Base-by-base conservation (phyloP, 305 asterid species). In the Stenogyne calaminthoides region DNA sequence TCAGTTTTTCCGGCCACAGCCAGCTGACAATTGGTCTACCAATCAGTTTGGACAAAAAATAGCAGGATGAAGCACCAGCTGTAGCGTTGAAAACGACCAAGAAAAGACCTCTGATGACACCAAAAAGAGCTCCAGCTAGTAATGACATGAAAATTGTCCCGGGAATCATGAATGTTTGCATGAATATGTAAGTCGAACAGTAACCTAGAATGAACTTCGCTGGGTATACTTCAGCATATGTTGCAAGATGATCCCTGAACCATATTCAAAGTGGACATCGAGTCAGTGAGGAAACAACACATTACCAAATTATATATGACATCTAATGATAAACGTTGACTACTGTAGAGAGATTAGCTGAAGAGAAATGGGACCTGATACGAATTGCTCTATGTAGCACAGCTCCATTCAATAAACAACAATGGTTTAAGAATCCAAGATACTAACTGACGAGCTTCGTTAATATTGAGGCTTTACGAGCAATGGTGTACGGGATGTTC, bases 161-260 rank as follows among this genome's bases (percentile, higher is more conserved):
- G 7, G 98, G 97, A 71, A 93, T 93, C 98, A 91, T 93, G 79
- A 93, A 93, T 44, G 98, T 91, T 85, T 93, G 98, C 98, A 93
- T 91, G 85, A 93, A 93, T 82, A 93, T 89, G 85, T 93, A 93
- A 20, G 90, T 93, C 64, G 98, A 89, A 83, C 98, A 93, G 87
- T 93, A 93, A 63, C 93, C 97, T 6, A 89, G 84, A 76, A 84
- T 87, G 89, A 93, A 93, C 82, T 87, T 90, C 15, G 97, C 86
- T 5, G 97, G 98, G 86, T 93, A 83, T 16, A 72, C 83, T 64
- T 67, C 79, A 7, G 95, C 93, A 80, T 88, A 93, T 4, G 77
- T 84, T 69, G 92, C 89, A 64, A 93, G 90, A 71, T 88, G 91
- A 77, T 91, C 97, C 75, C 97, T 93, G 96, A 40, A 77, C 74